Evolutionary conservation across 2,329 filamentous ascomycete genomes (phyloP).

Genomic region (Alternaria postmessia): DNA sequence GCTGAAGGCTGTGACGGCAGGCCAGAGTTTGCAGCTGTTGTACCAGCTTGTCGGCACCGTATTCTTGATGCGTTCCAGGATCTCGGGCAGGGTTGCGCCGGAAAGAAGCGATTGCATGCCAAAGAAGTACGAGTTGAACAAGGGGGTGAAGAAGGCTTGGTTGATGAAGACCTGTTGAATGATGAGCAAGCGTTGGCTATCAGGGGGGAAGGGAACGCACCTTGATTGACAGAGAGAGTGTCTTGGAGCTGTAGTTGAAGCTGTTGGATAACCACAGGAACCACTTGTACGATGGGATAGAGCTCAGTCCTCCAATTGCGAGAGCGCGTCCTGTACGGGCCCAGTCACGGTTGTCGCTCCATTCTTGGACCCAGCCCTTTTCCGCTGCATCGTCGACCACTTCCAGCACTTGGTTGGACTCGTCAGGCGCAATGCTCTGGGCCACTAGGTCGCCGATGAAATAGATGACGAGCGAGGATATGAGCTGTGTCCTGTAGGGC

Average conservation of each 20-base stretch:
- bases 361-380: constrained; percentile 48
- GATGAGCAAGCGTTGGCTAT: constrained; percentile 1
- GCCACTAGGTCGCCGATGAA: constrained; percentile 79
- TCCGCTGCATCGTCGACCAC: constrained; percentile 21
- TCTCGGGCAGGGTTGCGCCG: constrained; percentile 70
- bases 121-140: constrained; percentile 63
- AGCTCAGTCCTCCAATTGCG: constrained; percentile 74
- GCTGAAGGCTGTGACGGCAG: constrained; percentile 82
- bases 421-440: constrained; percentile 65
- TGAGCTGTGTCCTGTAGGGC: constrained; percentile 82
- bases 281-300: constrained; percentile 85
- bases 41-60: constrained; percentile 79
- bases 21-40: constrained; percentile 90
- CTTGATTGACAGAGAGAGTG: constrained; percentile 76
- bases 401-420: constrained; percentile 12
- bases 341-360: constrained; percentile 56
- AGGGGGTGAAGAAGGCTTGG: constrained; percentile 80
- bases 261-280: constrained; percentile 78
- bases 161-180: constrained; percentile 70
- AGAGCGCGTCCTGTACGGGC: constrained; percentile 73
- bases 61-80: constrained; percentile 73
- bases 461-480: constrained; percentile 79
- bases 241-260: constrained; percentile 83
- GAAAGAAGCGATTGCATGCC: constrained; percentile 59
- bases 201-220: constrained; percentile 15